These are phyloP conservation scores for Odonthalia washingtoniensis DNA, from an alignment of 31 red algal genomes.

Conservation along the genomic window DNA sequence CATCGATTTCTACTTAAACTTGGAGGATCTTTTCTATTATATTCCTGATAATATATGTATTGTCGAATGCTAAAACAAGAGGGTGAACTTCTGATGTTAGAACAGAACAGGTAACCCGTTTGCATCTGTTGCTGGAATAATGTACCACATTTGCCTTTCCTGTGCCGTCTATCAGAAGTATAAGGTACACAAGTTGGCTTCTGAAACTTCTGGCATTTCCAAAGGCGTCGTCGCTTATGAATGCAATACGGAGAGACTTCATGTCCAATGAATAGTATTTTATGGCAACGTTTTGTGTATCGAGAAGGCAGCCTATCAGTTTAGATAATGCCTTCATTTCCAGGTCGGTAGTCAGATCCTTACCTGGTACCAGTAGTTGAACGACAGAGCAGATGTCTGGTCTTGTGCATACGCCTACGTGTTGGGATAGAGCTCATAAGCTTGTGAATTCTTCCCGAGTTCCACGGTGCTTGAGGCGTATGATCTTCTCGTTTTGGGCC, in stretches of 20 bases:
- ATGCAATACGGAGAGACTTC: background rate
- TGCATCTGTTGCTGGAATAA: background rate
- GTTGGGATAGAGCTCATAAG: too few species aligned
- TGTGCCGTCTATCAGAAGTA: background rate
- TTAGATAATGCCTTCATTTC: too few species aligned
- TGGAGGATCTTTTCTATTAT: background rate
- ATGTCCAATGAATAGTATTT: background rate
- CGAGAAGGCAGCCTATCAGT: too few species aligned
- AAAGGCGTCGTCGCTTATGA: background rate
- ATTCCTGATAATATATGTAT: background rate
- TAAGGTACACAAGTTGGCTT: background rate
- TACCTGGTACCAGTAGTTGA: too few species aligned
- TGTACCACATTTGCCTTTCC: background rate
- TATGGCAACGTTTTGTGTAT: too few species aligned
- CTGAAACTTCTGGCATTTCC: background rate
- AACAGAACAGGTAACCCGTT: background rate
- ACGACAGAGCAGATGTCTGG: too few species aligned
- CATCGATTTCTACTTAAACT: background rate
- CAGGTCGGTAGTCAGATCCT: too few species aligned
- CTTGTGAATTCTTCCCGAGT: too few species aligned
- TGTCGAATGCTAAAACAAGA: background rate
- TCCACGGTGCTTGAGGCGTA: background rate
- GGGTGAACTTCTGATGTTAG: background rate
- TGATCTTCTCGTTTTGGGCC: background rate
- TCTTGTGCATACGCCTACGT: too few species aligned